A percentile compares a stretch with the other conserved stretches of the same genome.
Conservation (phyloP, 2,329 filamentous ascomycete genomes). For the Trichophyton rubrum region DNA sequence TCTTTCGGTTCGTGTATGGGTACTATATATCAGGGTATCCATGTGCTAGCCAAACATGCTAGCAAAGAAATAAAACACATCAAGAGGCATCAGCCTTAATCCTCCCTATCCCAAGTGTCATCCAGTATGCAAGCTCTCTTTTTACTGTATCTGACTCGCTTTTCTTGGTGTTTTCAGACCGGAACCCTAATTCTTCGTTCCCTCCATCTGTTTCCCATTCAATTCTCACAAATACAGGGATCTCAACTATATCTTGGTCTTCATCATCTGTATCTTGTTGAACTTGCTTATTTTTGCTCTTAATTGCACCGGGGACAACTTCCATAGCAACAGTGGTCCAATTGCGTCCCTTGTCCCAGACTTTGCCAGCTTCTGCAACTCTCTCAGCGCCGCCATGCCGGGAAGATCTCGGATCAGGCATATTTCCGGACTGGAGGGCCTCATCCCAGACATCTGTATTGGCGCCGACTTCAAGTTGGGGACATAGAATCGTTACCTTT, state of each 20-base stretch:
- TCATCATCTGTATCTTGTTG: conserved; percentile 48
- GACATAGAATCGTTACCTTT: conserved; percentile 82
- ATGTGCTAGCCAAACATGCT: neutral
- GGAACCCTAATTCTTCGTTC: conserved; percentile 23
- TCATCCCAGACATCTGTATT: conserved; percentile 95
- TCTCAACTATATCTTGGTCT: conserved; percentile 62
- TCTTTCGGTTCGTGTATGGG: neutral
- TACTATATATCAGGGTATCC: neutral
- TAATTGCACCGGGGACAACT: conserved; percentile 52
- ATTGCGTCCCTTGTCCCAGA: conserved; percentile 90
- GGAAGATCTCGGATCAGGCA: conserved; percentile 32
- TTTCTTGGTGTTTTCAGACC: conserved; percentile 19
- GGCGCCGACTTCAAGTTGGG: conserved; percentile 84
- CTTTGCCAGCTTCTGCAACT: conserved; percentile 73
- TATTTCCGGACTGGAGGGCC: conserved; percentile 51
- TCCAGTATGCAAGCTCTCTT: conserved; percentile 90
- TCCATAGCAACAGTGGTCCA: conserved; percentile 93
- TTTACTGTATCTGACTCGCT: conserved; percentile 56
- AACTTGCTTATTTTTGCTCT: conserved; percentile 27
- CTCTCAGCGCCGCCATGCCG: conserved; percentile 33
- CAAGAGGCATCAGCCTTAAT: conserved; percentile 39
- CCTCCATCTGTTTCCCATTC: conserved; percentile 67
- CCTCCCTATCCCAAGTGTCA: conserved; percentile 74
- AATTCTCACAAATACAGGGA: conserved; percentile 83
- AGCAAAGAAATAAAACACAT: neutral